Percentiles rank a stretch among this genome's conserved stretches.
Evolutionary conservation across 345 rosid genomes (phyloP).

Genomic region (Eucalyptus polyanthemos): DNA sequence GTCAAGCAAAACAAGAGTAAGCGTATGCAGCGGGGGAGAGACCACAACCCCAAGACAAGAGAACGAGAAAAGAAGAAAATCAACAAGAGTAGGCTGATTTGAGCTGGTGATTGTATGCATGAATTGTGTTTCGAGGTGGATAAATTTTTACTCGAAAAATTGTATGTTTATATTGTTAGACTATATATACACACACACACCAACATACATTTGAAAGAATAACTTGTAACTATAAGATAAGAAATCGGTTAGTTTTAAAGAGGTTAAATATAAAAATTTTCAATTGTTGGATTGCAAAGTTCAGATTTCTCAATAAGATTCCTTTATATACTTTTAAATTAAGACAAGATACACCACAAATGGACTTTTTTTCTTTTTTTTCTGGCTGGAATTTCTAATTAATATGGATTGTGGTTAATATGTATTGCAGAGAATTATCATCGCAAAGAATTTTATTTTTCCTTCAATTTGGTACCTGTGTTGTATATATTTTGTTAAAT

Average conservation of each 20-base stretch:
- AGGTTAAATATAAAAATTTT: neutral
- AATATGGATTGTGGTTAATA: neutral
- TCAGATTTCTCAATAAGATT: neutral
- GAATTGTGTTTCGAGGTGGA: neutral
- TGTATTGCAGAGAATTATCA: neutral
- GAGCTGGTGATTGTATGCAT: neutral
- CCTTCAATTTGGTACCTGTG: neutral
- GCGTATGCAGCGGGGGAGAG: neutral
- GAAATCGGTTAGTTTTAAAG: neutral
- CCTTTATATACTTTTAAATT: neutral
- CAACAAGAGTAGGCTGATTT: neutral
- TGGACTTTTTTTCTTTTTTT: neutral
- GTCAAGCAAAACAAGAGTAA: neutral
- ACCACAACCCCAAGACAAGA: neutral
- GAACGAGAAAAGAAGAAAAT: neutral
- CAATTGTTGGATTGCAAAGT: neutral
- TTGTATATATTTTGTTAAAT: neutral
- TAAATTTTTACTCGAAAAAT: neutral
- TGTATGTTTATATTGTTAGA: neutral
- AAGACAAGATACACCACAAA: neutral
- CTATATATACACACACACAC: neutral
- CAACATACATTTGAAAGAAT: neutral
- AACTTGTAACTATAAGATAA: neutral
- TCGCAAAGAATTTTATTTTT: neutral
- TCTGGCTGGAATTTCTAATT: neutral